phyloP scores from a whole-genome alignment of 176 grass and related monocot species.

The Zea luxurians region DNA sequence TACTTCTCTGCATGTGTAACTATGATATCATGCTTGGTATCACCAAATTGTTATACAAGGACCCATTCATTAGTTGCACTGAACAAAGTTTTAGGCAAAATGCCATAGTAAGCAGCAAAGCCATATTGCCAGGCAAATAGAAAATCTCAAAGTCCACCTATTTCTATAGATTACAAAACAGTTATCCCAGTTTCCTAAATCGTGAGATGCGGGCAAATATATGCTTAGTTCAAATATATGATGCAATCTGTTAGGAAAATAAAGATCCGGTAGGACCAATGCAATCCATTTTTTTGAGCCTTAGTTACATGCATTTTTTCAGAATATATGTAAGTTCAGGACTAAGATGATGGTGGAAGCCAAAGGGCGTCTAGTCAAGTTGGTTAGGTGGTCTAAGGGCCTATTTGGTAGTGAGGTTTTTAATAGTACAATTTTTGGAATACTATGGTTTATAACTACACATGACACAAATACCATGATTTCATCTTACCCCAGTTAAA shows the following conservation, averaged over 20 bases:
- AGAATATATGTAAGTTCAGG: background rate
- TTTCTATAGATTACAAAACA: constrained; percentile 13
- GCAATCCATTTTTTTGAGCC: background rate
- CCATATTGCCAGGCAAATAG: background rate
- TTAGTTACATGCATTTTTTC: background rate
- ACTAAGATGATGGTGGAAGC: background rate
- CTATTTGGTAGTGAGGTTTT: no score
- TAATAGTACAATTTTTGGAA: no score
- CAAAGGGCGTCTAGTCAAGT: no score
- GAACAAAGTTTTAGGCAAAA: no score
- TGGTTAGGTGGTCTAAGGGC: no score
- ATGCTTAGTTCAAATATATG: background rate
- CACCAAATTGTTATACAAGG: no score
- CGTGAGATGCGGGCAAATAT: constrained; percentile 1
- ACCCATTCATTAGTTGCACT: no score
- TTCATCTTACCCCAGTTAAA: no score
- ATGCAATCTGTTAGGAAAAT: background rate
- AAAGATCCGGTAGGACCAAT: background rate
- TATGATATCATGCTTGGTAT: no score
- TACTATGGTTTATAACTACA: no score
- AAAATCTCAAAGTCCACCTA: background rate
- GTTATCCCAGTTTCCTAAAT: background rate
- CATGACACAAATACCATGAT: no score
- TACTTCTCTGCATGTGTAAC: no score
- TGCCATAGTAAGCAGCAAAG: constrained; percentile 8